A percentile compares a stretch with the other conserved stretches of the same genome.
phyloP scores from a whole-genome alignment of 2,329 filamentous ascomycete genomes.

The Clonostachys rosea region DNA sequence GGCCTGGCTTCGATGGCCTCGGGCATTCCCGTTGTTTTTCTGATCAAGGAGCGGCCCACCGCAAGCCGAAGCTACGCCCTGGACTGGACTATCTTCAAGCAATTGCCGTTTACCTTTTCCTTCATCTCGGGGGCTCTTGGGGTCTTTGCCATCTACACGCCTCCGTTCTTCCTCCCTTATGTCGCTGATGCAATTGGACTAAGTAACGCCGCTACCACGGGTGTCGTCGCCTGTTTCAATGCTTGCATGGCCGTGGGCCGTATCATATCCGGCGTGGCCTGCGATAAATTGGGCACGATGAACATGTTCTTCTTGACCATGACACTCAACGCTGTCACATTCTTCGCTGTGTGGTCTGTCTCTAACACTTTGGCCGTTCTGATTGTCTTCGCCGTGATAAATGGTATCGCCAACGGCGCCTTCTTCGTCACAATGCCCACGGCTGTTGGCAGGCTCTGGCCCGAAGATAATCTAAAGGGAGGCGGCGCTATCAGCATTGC shows the following conservation, averaged over 20 bases:
- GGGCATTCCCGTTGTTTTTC: slow-evolving; percentile 44
- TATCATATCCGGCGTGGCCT: slow-evolving; percentile 42
- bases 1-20: slow-evolving; percentile 44
- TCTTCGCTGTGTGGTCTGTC: slow-evolving; percentile 54
- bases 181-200: slow-evolving; percentile 47
- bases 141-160: slow-evolving; percentile 53
- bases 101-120: slow-evolving; percentile 42
- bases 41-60: slow-evolving; percentile 37
- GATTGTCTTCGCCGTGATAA: slow-evolving; percentile 49
- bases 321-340: slow-evolving; percentile 44
- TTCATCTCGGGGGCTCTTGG: slow-evolving; percentile 46
- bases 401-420: slow-evolving; percentile 52
- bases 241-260: slow-evolving; percentile 51
- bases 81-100: slow-evolving; percentile 44
- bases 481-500: slow-evolving; percentile 3
- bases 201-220: slow-evolving; percentile 42
- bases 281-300: slow-evolving; percentile 45
- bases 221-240: slow-evolving; percentile 54
- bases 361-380: slow-evolving; percentile 45
- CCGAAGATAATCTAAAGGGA: not conserved
- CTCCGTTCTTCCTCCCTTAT: slow-evolving; percentile 54
- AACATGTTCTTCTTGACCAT: slow-evolving; percentile 46
- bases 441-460: slow-evolving; percentile 33
- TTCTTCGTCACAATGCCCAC: slow-evolving; percentile 60
- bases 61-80: slow-evolving; percentile 16